Conservation (phyloP, 345 rosid species). For the Populus pruinosa region DNA sequence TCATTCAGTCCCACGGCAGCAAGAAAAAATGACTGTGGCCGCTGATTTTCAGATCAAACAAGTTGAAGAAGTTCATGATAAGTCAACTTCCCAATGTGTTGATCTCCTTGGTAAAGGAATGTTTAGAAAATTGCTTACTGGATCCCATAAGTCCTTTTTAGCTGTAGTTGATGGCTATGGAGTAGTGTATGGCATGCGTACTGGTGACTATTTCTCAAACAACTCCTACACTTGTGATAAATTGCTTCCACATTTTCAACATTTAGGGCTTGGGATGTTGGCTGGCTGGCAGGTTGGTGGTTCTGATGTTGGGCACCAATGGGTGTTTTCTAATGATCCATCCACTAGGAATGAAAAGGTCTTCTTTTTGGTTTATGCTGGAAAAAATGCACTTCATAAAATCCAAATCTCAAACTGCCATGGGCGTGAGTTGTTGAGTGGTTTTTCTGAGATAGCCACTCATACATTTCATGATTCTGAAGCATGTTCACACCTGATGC, state of each 20-base stretch:
- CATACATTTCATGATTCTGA: conserved; percentile 31
- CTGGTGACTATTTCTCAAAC: conserved; percentile 47
- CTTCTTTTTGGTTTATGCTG: conserved; percentile 12
- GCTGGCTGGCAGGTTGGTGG: conserved; percentile 76
- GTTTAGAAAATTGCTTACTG: conserved; percentile 69
- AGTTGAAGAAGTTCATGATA: conserved; percentile 30
- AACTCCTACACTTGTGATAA: conserved; percentile 32
- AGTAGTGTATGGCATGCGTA: conserved; percentile 52
- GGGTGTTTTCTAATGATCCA: conserved; percentile 21
- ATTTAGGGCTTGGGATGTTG: conserved; percentile 58
- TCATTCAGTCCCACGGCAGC: conserved; percentile 29
- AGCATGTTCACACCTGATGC: conserved; percentile 35
- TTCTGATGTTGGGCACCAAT: conserved; percentile 55
- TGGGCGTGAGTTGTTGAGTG: conserved; percentile 37
- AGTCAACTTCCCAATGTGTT: conserved; percentile 26
- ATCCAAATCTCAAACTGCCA: conserved; percentile 25
- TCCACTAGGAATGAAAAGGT: conserved; percentile 22
- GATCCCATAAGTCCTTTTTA: conserved; percentile 64
- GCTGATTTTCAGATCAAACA: conserved; percentile 28
- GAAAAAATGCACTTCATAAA: conserved; percentile 26
- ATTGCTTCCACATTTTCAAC: conserved; percentile 47
- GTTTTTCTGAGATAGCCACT: conserved; percentile 40
- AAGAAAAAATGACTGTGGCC: conserved; percentile 22
- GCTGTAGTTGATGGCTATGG: conserved; percentile 81
- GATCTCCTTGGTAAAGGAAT: conserved; percentile 36